Evolutionary conservation across 257 asterid species (phyloP).

Genomic region (Plantago ovata): DNA sequence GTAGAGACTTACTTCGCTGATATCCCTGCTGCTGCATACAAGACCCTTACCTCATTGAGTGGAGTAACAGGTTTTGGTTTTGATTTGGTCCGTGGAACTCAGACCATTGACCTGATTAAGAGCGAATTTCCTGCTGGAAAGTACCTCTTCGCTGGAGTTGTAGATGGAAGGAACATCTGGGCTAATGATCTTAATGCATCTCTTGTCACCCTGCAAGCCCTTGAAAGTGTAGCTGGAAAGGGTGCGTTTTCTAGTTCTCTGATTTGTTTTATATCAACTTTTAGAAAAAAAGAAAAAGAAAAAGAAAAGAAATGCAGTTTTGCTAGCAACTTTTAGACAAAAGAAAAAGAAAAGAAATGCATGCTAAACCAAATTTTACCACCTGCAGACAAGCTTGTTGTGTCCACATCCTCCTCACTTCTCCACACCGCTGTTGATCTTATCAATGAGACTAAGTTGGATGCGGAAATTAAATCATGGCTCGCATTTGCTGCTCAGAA

Average conservation of each 20-base stretch:
- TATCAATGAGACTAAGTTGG: constrained; percentile 62
- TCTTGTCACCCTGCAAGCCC: constrained; percentile 43
- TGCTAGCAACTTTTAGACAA: too few relatives aligned
- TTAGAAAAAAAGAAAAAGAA: too few relatives aligned
- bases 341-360: too few relatives aligned
- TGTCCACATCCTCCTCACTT: constrained; percentile 68
- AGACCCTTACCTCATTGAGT: constrained; percentile 43
- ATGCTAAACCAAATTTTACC: not conserved
- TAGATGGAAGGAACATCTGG: constrained; percentile 83
- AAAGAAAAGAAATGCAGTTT: too few relatives aligned
- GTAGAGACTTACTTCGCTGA: constrained; percentile 55
- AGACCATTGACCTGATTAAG: constrained; percentile 60
- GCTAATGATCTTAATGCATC: constrained; percentile 69
- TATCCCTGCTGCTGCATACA: constrained; percentile 47
- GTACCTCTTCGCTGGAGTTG: constrained; percentile 66
- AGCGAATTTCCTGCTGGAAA: constrained; percentile 63
- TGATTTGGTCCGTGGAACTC: constrained; percentile 62
- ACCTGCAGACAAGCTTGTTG: constrained; percentile 67
- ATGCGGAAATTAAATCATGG: constrained; percentile 69
- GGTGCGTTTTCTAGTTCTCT: constrained; percentile 29
- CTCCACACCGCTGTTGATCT: constrained; percentile 76
- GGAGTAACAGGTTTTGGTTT: constrained; percentile 51
- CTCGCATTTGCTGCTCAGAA: constrained; percentile 82
- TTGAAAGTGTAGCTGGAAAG: constrained; percentile 62
- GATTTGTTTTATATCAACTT: not conserved